Evolutionary conservation across 164 flowering plant species (phyloP), one percentile per base, ranked within the genome.

Genomic region (Vitis riparia): DNA sequence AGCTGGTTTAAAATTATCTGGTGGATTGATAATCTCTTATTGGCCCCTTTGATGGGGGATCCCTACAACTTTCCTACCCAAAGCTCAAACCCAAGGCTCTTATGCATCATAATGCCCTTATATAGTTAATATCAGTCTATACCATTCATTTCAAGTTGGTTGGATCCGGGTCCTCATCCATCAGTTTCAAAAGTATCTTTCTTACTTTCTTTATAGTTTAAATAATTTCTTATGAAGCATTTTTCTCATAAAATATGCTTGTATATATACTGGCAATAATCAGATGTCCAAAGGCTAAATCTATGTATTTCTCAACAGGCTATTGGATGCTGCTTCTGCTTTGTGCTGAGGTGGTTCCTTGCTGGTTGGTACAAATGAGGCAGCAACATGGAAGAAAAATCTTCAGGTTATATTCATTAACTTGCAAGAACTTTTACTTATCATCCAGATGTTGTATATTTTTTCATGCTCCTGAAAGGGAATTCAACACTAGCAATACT

Each of bases 291-390:
- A 37, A 37, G 44, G 44, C 44, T 37, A 6, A 37, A 37, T 37
- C 44, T 37, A 3, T 37, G 44, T 37, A 9, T 65, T 62, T 59
- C 57, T 23, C 55, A 14, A 70, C 88, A 94, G 98, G 97, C 88
- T 47, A 29, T 87, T 3, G 85, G 84, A 37, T 94, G 98, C 78
- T 74, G 87, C 70, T 83, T 88, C 75, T 89, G 97, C 74, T 94
- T 92, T 73, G 2, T 79, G 55, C 75, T 94, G 77, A 82, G 98
- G 75, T 82, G 92, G 84, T 58, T 89, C 44, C 97, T 94, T 56
- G 79, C 97, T 61, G 98, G 98, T 50, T 94, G 98, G 98, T 94
- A 94, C 81, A 94, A 94, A 72, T 94, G 81, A 89, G 68, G 60
- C 17, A 17, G 61, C 62, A 49, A 49, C 49, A 56, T 17, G 58